These are phyloP conservation scores for Straminergon stramineum DNA, from an alignment of 225 moss, liverwort and hornwort genomes.

Conservation along the genomic window DNA sequence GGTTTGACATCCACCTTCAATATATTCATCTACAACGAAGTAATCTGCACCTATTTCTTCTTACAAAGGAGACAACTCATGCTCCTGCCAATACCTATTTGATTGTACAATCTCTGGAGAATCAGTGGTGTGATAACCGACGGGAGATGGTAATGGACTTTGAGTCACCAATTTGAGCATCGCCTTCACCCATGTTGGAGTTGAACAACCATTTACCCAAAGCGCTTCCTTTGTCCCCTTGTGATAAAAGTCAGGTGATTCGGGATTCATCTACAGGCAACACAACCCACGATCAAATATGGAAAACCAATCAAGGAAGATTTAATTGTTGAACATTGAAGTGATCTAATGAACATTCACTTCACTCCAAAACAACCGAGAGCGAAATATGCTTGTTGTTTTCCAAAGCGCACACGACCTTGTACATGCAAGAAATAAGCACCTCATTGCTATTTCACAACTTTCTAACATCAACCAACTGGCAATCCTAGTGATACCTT, in stretches of 20 bases:
- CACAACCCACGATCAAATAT: background rate
- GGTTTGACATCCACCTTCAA: background rate
- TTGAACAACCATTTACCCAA: background rate
- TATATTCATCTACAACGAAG: background rate
- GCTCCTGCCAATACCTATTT: background rate
- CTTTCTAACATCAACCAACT: background rate
- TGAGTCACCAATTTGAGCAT: background rate
- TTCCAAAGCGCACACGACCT: background rate
- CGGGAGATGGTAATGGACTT: background rate
- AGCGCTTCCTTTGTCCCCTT: background rate
- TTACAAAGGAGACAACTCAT: background rate
- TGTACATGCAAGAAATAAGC: background rate
- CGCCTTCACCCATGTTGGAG: background rate
- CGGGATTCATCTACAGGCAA: background rate
- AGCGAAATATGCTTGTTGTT: background rate
- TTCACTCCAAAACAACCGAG: background rate
- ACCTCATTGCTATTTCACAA: no score
- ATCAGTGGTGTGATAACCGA: background rate
- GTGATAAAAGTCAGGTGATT: background rate
- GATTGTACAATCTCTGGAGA: background rate
- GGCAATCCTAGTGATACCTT: background rate
- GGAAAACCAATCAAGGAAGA: background rate
- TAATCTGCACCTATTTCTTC: background rate
- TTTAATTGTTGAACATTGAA: background rate
- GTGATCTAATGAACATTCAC: background rate